Conservation (phyloP, 2,329 filamentous ascomycete species). For the Penicillium concentricum region DNA sequence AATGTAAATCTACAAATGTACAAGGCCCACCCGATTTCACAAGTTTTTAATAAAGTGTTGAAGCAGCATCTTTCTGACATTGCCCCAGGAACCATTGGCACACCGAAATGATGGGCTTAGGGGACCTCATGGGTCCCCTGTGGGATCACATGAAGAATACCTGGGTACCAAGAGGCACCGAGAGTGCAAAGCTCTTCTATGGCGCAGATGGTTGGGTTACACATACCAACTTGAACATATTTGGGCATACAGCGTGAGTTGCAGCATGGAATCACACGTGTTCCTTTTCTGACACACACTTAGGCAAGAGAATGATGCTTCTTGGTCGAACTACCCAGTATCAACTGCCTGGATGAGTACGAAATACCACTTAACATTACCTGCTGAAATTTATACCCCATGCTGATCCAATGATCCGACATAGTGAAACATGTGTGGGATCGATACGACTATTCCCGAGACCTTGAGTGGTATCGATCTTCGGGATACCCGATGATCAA, state of each 20-base stretch:
- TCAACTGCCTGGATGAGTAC: not conserved
- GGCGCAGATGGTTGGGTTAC: not conserved
- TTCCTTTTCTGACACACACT: not conserved
- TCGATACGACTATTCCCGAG: constrained; percentile 49
- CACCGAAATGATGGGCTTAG: not conserved
- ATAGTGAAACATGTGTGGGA: not conserved
- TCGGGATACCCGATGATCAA: constrained; percentile 56
- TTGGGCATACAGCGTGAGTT: not conserved
- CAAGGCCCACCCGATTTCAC: too few relatives aligned
- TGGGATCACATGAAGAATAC: not conserved
- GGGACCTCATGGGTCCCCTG: not conserved
- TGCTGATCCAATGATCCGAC: not conserved
- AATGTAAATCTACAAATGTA: not conserved
- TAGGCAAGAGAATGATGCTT: not conserved
- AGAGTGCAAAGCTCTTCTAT: not conserved
- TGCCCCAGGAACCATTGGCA: not conserved
- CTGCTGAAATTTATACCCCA: not conserved
- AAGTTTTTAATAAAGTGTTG: not conserved
- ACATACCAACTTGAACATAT: not conserved
- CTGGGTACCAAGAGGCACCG: not conserved
- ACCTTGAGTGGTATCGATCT: constrained; percentile 46
- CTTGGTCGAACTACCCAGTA: not conserved
- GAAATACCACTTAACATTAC: not conserved
- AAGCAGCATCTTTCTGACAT: not conserved
- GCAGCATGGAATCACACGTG: not conserved